Conservation (phyloP, 73 alveolate genomes). For the Uronychia setigera region DNA sequence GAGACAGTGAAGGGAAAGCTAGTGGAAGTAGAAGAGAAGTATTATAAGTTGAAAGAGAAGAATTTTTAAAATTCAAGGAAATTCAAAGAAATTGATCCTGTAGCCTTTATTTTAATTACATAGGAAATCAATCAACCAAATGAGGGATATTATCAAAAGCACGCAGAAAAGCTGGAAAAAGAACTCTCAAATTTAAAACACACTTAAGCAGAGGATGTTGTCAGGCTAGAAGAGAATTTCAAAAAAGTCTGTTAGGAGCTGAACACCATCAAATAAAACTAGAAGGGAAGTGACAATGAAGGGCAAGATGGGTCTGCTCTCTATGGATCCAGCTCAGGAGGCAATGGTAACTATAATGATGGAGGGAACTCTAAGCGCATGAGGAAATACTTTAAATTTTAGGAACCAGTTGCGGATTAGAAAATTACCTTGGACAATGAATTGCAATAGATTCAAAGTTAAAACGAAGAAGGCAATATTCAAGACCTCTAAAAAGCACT, state of each 20-base stretch:
- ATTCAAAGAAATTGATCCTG: background rate
- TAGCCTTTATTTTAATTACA: background rate
- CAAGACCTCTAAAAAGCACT: no score
- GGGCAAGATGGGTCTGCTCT: background rate
- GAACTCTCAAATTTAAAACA: background rate
- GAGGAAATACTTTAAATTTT: background rate
- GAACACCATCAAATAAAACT: background rate
- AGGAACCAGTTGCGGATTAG: no score
- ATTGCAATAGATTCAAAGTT: no score
- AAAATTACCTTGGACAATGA: no score
- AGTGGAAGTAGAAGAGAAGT: background rate
- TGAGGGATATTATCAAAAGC: background rate
- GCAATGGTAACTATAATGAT: background rate
- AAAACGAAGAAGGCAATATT: no score
- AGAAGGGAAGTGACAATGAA: background rate
- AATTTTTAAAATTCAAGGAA: background rate
- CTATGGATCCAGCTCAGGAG: background rate
- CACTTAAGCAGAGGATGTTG: background rate
- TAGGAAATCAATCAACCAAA: background rate
- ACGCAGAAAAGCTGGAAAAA: background rate
- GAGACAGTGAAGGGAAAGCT: background rate
- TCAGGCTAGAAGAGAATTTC: background rate
- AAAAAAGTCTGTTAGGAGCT: background rate
- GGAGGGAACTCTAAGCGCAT: no score
- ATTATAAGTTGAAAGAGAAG: background rate